These are phyloP conservation scores for Nigrograna mackinnonii DNA, from an alignment of 2,329 filamentous ascomycete species.

Conservation along the genomic window DNA sequence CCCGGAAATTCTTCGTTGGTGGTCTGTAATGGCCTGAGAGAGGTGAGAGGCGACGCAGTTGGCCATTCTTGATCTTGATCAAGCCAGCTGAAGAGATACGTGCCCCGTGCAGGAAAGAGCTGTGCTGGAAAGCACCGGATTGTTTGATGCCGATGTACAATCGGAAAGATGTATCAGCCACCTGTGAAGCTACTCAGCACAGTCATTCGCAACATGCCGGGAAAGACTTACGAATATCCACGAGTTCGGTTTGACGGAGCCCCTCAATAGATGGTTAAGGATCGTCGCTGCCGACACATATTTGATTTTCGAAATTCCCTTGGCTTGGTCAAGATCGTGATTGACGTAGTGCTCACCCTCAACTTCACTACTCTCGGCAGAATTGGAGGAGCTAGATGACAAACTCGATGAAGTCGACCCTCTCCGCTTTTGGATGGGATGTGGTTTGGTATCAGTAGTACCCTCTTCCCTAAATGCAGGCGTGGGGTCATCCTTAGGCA, in stretches of 20 bases:
- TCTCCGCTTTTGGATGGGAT: background rate
- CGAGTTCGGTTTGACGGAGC: constrained; percentile 81
- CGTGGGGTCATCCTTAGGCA: constrained; percentile 44
- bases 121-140: constrained; percentile 87
- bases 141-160: constrained; percentile 91
- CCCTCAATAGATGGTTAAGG: constrained; percentile 77
- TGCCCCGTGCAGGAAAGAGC: constrained; percentile 81
- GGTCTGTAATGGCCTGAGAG: constrained; percentile 80
- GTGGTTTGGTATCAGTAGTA: background rate
- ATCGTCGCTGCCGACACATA: constrained; percentile 74
- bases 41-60: constrained; percentile 72
- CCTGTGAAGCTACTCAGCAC: constrained; percentile 18
- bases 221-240: constrained; percentile 76
- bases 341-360: constrained; percentile 68
- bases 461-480: constrained; percentile 42
- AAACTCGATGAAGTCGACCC: constrained; percentile 21
- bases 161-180: constrained; percentile 81
- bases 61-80: constrained; percentile 82
- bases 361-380: constrained; percentile 59
- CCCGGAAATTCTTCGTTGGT: constrained; percentile 79
- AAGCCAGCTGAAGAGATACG: constrained; percentile 82
- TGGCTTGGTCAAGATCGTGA: constrained; percentile 63
- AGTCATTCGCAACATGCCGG: background rate
- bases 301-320: constrained; percentile 63
- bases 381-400: constrained; percentile 37